Percentiles rank a stretch among this genome's conserved stretches.
Evolutionary conservation across 1,284 basidiomycete genomes (phyloP).

Genomic region (Pseudozyma sp.): DNA sequence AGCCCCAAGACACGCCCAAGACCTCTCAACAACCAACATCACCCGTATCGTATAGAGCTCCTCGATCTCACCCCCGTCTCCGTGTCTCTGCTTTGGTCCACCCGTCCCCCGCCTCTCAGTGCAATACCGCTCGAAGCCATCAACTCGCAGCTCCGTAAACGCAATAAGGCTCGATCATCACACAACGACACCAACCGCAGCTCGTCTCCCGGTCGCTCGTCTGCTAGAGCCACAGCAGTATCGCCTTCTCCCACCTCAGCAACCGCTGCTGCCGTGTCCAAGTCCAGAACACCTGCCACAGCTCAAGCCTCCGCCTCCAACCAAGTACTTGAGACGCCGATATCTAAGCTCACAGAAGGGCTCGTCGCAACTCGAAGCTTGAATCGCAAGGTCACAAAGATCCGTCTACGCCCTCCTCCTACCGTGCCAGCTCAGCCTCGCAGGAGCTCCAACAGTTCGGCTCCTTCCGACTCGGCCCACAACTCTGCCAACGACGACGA

Average conservation of each 20-base stretch:
- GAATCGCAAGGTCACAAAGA: slow-evolving; percentile 56
- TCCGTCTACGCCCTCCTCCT: slow-evolving; percentile 42
- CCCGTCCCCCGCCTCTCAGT: slow-evolving; percentile 57
- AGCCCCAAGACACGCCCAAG: slow-evolving; percentile 35
- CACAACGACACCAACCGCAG: slow-evolving; percentile 14
- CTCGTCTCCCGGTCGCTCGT: slow-evolving; percentile 29
- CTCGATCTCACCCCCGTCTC: slow-evolving; percentile 61
- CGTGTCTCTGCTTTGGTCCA: slow-evolving; percentile 59
- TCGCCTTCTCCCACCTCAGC: slow-evolving; percentile 37
- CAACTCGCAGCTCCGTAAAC: slow-evolving; percentile 44
- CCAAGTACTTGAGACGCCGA: slow-evolving; percentile 25
- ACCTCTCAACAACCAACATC: slow-evolving; percentile 41
- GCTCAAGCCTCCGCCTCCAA: slow-evolving; percentile 3
- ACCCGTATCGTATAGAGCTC: slow-evolving; percentile 60
- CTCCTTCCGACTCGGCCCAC: slow-evolving; percentile 38
- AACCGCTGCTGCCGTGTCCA: slow-evolving; percentile 24
- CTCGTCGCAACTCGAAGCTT: slow-evolving; percentile 53
- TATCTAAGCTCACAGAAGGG: slow-evolving; percentile 46
- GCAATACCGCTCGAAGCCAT: slow-evolving; percentile 47
- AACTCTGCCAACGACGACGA: slow-evolving; percentile 49
- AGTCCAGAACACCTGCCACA: slow-evolving; percentile 11
- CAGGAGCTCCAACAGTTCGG: slow-evolving; percentile 40
- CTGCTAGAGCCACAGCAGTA: slow-evolving; percentile 43
- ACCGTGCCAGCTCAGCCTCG: slow-evolving; percentile 36
- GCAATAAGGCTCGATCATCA: slow-evolving; percentile 18